Evolutionary conservation across 1,139 yeast genomes (phyloP).

Genomic region (Candida tunisiensis): DNA sequence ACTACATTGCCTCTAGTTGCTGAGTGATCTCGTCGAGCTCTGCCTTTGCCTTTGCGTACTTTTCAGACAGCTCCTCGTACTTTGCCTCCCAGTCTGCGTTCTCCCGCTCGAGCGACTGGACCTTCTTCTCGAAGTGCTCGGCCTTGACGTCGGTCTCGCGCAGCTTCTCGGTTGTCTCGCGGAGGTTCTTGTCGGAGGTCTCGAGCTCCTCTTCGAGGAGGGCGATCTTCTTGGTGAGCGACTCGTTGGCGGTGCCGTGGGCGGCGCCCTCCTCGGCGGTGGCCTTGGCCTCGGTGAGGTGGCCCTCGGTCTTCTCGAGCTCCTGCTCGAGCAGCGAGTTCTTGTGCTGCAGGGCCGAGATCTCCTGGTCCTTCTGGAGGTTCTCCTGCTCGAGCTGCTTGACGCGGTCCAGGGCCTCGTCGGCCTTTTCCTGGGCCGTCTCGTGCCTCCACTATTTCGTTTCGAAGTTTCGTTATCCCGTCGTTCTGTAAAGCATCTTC

Average conservation of each 20-base stretch:
- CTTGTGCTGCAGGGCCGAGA: slow-evolving; percentile 83
- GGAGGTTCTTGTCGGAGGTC: slow-evolving; percentile 78
- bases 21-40: slow-evolving; percentile 91
- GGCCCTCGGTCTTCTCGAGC: slow-evolving; percentile 74
- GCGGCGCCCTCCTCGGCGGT: slow-evolving; percentile 88
- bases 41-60: slow-evolving; percentile 68
- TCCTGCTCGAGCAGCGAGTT: slow-evolving; percentile 82
- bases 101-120: slow-evolving; percentile 80
- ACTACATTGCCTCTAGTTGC: slow-evolving; percentile 73
- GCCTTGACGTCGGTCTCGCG: slow-evolving; percentile 95
- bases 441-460: no score
- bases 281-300: slow-evolving; percentile 67
- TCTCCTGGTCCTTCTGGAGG: slow-evolving; percentile 87
- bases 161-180: slow-evolving; percentile 85
- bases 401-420: slow-evolving; percentile 63
- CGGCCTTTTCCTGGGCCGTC: slow-evolving; percentile 93
- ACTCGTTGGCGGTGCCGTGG: slow-evolving; percentile 77
- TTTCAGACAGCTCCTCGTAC: slow-evolving; percentile 72
- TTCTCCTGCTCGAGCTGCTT: slow-evolving; percentile 86
- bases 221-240: slow-evolving; percentile 81
- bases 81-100: slow-evolving; percentile 86
- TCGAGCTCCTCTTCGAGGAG: slow-evolving; percentile 90
- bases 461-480: slow-evolving; percentile 79
- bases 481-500: slow-evolving; percentile 27
- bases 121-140: slow-evolving; percentile 93